Evolutionary conservation across 768 basidiomycete species (phyloP).

Genomic region (Leccinum olivaceopallidum): DNA sequence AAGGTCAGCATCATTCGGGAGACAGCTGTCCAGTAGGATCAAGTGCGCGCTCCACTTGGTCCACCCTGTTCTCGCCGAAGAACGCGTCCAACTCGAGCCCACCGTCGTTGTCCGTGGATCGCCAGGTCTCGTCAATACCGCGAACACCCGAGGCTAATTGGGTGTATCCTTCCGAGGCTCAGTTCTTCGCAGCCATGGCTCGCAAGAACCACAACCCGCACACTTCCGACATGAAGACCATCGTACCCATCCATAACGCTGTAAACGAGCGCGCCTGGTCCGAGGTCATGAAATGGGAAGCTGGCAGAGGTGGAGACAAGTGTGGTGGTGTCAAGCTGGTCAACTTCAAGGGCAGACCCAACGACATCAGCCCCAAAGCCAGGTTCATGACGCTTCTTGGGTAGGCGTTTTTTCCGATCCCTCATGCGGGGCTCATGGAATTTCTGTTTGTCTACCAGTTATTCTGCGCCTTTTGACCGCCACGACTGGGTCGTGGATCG

Average conservation of each 20-base stretch:
- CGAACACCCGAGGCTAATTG: conserved; percentile 71
- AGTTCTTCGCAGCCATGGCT: conserved; percentile 97
- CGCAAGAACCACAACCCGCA: conserved; percentile 91
- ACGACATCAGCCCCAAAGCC: conserved; percentile 78
- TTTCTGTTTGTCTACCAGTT: conserved; percentile 47
- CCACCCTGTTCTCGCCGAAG: conserved; percentile 27
- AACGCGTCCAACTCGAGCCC: conserved; percentile 4
- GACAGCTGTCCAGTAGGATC: conserved; percentile 70
- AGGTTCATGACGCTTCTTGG: conserved; percentile 81
- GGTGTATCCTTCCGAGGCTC: conserved; percentile 98
- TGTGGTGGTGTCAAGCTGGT: conserved; percentile 84
- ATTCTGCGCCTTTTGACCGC: conserved; percentile 91
- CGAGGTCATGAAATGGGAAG: conserved; percentile 83
- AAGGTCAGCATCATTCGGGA: conserved; percentile 17
- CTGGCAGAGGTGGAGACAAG: conserved; percentile 72
- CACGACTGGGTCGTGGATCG: conserved; percentile 98
- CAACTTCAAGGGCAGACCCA: conserved; percentile 88
- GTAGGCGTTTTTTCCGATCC: conserved; percentile 46
- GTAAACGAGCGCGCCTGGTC: conserved; percentile 95
- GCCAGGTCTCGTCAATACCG: conserved; percentile 90
- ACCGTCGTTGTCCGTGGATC: conserved; percentile 59
- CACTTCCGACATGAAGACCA: conserved; percentile 87
- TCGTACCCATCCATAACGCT: conserved; percentile 98
- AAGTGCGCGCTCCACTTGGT: conserved; percentile 46
- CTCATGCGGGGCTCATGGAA: background rate